Evolutionary conservation across 164 flowering plant genomes (phyloP).

Genomic region (Sedum album): DNA sequence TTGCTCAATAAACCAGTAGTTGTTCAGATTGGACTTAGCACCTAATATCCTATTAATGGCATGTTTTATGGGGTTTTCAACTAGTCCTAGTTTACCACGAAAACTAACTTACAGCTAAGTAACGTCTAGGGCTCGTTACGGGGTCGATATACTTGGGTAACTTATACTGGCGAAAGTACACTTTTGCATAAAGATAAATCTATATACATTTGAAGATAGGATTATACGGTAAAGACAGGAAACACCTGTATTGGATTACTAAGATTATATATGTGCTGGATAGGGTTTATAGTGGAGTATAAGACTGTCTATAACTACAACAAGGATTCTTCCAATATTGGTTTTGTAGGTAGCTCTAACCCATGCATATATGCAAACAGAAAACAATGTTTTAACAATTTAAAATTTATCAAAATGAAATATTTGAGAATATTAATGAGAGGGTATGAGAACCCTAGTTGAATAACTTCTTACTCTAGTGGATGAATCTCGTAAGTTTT

Average conservation of each 20-base stretch:
- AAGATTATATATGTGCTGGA: not conserved
- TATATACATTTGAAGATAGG: not conserved
- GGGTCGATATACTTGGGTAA: not conserved
- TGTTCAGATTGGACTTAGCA: not conserved
- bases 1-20: not conserved
- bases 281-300: constrained; percentile 1
- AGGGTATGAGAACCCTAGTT: not conserved
- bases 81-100: not conserved
- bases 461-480: not conserved
- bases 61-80: not conserved
- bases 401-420: not conserved
- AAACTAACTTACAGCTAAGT: not conserved
- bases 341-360: not conserved
- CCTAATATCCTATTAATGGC: constrained; percentile 1
- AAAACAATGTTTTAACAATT: not conserved
- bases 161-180: not conserved
- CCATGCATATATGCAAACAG: not conserved
- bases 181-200: not conserved
- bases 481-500: not conserved
- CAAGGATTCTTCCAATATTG: not conserved
- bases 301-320: not conserved
- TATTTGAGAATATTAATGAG: not conserved
- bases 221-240: not conserved
- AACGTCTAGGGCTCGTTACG: not conserved
- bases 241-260: not conserved